phyloP scores from a whole-genome alignment of 2,329 filamentous ascomycete species.

The Fusarium sp. region DNA sequence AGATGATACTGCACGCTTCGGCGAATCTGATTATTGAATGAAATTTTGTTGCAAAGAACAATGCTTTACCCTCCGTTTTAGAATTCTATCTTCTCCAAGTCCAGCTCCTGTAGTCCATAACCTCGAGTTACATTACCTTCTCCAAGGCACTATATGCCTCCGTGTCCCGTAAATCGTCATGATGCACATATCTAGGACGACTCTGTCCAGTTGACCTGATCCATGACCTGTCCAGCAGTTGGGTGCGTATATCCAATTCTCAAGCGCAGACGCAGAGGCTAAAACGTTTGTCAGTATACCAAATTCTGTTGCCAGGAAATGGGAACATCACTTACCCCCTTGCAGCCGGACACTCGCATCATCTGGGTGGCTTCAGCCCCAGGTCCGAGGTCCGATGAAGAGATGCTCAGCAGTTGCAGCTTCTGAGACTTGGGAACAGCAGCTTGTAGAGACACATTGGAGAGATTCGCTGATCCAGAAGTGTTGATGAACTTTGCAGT shows the following conservation, averaged over 20 bases:
- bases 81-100: conserved; percentile 43
- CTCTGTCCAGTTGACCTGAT: conserved; percentile 98
- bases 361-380: conserved; percentile 88
- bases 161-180: conserved; percentile 2
- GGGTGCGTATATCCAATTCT: conserved; percentile 84
- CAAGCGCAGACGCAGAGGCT: conserved; percentile 88
- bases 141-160: conserved; percentile 16
- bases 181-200: conserved; percentile 58
- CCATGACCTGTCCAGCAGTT: conserved; percentile 76
- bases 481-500: conserved; percentile 86
- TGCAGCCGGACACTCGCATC: conserved; percentile 87
- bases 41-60: conserved; percentile 26
- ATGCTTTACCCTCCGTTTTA: conserved; percentile 43
- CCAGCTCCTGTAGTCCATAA: conserved; percentile 29
- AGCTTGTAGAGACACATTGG: conserved; percentile 86
- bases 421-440: conserved; percentile 98
- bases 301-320: not conserved
- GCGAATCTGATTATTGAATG: conserved; percentile 10
- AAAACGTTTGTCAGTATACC: conserved; percentile 20
- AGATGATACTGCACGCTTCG: not conserved
- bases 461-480: conserved; percentile 72
- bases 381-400: conserved; percentile 78
- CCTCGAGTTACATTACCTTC: conserved; percentile 34
- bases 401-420: conserved; percentile 90
- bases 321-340: conserved; percentile 78